A percentile compares a stretch with the other conserved stretches of the same genome.
phyloP scores from a whole-genome alignment of 768 basidiomycete genomes.

The Termitomyces sp. region DNA sequence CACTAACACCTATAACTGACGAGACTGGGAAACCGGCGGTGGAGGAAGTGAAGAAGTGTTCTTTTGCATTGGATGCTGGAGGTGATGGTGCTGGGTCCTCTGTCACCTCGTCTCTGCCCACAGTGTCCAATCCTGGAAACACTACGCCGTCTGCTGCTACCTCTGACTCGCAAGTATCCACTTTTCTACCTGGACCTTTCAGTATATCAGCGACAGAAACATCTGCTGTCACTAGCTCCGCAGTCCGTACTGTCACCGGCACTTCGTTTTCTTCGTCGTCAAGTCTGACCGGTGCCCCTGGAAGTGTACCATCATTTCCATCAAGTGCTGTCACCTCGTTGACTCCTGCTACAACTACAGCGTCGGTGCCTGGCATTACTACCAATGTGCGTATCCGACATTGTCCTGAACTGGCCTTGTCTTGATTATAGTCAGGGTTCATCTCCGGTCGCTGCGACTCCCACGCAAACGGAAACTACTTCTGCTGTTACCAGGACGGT shows the following conservation, averaged over 20 bases:
- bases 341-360: background rate
- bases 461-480: slow-evolving; percentile 12
- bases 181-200: background rate
- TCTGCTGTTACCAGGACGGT: slow-evolving; percentile 13
- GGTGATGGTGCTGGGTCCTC: slow-evolving; percentile 6
- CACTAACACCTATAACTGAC: slow-evolving; percentile 50
- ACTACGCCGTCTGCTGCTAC: slow-evolving; percentile 7
- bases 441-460: slow-evolving; percentile 12
- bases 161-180: background rate
- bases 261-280: slow-evolving; percentile 13
- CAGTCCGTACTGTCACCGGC: slow-evolving; percentile 7
- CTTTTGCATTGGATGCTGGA: slow-evolving; percentile 26
- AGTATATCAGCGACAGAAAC: background rate
- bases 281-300: slow-evolving; percentile 4
- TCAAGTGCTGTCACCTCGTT: background rate
- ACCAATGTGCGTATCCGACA: slow-evolving; percentile 12
- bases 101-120: slow-evolving; percentile 11
- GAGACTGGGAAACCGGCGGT: slow-evolving; percentile 44
- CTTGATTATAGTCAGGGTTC: slow-evolving; percentile 9
- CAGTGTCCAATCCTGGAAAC: slow-evolving; percentile 16
- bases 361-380: slow-evolving; percentile 4
- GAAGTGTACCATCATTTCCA: background rate
- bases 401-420: background rate
- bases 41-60: slow-evolving; percentile 50
- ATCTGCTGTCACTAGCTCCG: background rate